These are phyloP conservation scores for Aeschynomene evenia DNA, from an alignment of 306 rosid species.

Conservation along the genomic window DNA sequence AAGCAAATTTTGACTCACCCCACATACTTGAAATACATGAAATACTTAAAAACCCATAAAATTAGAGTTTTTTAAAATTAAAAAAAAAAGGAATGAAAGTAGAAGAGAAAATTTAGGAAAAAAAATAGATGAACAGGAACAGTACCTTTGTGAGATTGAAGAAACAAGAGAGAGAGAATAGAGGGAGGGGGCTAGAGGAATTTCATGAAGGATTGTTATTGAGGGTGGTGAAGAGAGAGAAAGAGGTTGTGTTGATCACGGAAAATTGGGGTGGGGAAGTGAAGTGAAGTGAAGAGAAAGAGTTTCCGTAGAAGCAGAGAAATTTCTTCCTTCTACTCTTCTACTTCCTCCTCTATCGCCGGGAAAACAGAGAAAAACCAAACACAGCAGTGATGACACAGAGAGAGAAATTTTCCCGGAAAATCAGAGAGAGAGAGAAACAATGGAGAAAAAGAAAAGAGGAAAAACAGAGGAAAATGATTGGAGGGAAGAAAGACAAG, in stretches of 20 bases:
- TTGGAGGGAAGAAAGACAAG: slow-evolving; percentile 62
- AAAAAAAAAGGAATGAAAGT: not conserved
- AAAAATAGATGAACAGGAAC: slow-evolving; percentile 3
- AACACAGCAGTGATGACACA: not conserved
- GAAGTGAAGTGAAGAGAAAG: slow-evolving; percentile 24
- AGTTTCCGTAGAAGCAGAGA: slow-evolving; percentile 91
- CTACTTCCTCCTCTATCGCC: slow-evolving; percentile 83
- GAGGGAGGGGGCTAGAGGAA: slow-evolving; percentile 28
- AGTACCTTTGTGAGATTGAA: slow-evolving; percentile 30
- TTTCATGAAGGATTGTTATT: slow-evolving; percentile 36
- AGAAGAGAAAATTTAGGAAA: not conserved
- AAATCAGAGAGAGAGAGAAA: slow-evolving; percentile 14
- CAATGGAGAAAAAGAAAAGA: not conserved
- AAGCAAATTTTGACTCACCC: slow-evolving; percentile 29
- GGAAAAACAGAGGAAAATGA: slow-evolving; percentile 47
- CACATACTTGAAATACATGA: too few relatives aligned
- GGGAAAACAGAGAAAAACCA: slow-evolving; percentile 57
- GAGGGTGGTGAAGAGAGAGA: slow-evolving; percentile 6
- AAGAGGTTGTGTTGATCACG: slow-evolving; percentile 39
- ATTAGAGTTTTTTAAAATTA: not conserved
- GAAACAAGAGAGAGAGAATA: not conserved
- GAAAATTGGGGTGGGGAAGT: slow-evolving; percentile 33
- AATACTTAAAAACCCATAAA: slow-evolving; percentile 15
- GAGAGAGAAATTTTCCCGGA: slow-evolving; percentile 37
- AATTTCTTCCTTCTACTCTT: slow-evolving; percentile 76